Evolutionary conservation across 176 grass and related monocot species (phyloP).

Genomic region (Chloris gayana): DNA sequence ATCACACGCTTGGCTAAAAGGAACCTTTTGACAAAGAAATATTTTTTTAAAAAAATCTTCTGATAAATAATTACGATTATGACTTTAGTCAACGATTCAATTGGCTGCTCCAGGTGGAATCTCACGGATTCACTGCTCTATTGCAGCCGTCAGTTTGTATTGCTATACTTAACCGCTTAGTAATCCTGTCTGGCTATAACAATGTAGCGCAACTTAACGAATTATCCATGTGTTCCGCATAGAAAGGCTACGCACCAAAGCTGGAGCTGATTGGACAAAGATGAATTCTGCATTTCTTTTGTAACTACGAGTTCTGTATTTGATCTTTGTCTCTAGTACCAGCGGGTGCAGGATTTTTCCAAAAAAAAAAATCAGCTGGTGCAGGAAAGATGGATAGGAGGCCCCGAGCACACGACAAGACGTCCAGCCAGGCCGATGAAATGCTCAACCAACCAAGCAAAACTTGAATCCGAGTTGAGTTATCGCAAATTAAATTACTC

Average conservation of each 20-base stretch:
- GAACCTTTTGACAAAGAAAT: neutral
- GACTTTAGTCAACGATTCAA: neutral
- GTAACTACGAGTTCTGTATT: too few species aligned
- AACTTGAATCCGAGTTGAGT: neutral
- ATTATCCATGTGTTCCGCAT: too few species aligned
- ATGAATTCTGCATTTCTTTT: too few species aligned
- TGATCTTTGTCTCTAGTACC: too few species aligned
- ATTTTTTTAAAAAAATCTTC: neutral
- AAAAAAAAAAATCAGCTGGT: neutral
- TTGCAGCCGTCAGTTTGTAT: neutral
- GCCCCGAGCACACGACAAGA: neutral
- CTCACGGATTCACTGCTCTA: neutral
- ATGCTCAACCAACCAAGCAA: neutral
- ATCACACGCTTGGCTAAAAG: neutral
- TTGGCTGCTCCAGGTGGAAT: neutral
- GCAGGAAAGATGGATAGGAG: neutral
- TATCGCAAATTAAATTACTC: neutral
- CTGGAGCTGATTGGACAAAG: too few species aligned
- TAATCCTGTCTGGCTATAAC: neutral
- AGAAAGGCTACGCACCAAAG: too few species aligned
- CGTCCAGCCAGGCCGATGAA: slow-evolving; percentile 16
- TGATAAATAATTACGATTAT: neutral
- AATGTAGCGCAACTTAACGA: neutral
- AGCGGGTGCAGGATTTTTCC: neutral
- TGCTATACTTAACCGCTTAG: too few species aligned